phyloP scores from a whole-genome alignment of 2,329 filamentous ascomycete species.

The Fusarium kyushuense region DNA sequence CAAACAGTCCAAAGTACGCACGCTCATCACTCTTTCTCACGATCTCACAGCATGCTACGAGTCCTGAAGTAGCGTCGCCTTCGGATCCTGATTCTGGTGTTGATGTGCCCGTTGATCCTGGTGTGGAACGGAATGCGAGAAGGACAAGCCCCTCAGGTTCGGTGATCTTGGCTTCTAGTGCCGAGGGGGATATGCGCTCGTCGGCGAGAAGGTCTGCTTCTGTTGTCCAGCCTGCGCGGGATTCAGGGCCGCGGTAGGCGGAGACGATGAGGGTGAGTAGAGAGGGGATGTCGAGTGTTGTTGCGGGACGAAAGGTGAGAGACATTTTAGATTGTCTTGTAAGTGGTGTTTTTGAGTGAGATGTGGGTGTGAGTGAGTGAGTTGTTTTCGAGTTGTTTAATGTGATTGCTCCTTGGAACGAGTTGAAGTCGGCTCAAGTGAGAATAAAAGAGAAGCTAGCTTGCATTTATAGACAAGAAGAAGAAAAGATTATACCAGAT shows the following conservation, averaged over 20 bases:
- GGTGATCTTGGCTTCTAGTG: conserved; percentile 56
- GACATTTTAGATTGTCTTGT: conserved; percentile 19
- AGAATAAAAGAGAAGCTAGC: not conserved
- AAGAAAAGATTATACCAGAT: not conserved
- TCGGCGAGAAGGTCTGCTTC: conserved; percentile 59
- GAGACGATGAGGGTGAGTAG: conserved; percentile 57
- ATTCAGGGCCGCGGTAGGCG: conserved; percentile 59
- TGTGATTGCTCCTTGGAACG: too few relatives aligned
- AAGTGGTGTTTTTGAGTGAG: not conserved
- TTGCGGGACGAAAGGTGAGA: conserved; percentile 46
- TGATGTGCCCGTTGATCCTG: conserved; percentile 14
- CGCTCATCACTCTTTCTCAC: conserved; percentile 44
- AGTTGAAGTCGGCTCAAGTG: not conserved
- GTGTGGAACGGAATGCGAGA: conserved; percentile 45
- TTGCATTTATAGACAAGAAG: not conserved
- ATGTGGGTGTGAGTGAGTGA: not conserved
- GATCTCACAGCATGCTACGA: conserved; percentile 61
- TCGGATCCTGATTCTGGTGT: conserved; percentile 24
- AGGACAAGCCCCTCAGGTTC: conserved; percentile 54
- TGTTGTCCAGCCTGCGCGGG: conserved; percentile 60
- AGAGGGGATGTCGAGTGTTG: conserved; percentile 48
- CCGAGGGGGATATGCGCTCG: conserved; percentile 57
- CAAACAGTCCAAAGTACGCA: conserved; percentile 62
- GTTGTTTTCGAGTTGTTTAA: not conserved
- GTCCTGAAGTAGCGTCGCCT: conserved; percentile 36